These are phyloP conservation scores for Choanephora cucurbitarum DNA, from an alignment of 371 early-diverging fungal species.

Conservation along the genomic window DNA sequence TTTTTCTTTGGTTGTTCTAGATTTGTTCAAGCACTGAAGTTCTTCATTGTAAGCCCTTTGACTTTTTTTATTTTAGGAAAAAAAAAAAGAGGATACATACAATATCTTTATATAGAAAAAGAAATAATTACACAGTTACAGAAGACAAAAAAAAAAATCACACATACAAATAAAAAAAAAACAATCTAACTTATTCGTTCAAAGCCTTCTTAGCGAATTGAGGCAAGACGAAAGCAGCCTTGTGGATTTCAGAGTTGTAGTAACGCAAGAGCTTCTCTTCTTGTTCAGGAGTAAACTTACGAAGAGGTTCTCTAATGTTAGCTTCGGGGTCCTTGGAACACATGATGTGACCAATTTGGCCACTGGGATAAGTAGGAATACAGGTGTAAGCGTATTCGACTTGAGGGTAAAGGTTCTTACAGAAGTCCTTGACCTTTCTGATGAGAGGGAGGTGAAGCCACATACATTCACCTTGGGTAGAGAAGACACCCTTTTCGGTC, in stretches of 20 bases:
- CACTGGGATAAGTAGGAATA: slow-evolving; percentile 96
- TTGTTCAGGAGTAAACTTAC: slow-evolving; percentile 74
- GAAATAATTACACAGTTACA: too few species aligned
- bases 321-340: slow-evolving; percentile 80
- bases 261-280: slow-evolving; percentile 84
- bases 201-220: slow-evolving; percentile 76
- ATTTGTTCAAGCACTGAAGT: not conserved
- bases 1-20: slow-evolving; percentile 5
- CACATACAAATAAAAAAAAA: not conserved
- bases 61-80: too few species aligned
- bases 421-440: slow-evolving; percentile 80
- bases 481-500: slow-evolving; percentile 88
- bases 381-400: slow-evolving; percentile 92
- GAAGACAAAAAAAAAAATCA: too few species aligned
- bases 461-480: slow-evolving; percentile 97
- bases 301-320: slow-evolving; percentile 77
- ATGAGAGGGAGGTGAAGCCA: slow-evolving; percentile 95
- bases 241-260: slow-evolving; percentile 93
- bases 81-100: too few species aligned
- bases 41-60: too few species aligned
- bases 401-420: slow-evolving; percentile 79
- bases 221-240: slow-evolving; percentile 90
- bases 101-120: too few species aligned
- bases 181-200: slow-evolving; percentile 28
- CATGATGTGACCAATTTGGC: slow-evolving; percentile 95